These are phyloP conservation scores for Aeschynomene evenia DNA, from an alignment of 306 rosid species.

Conservation along the genomic window DNA sequence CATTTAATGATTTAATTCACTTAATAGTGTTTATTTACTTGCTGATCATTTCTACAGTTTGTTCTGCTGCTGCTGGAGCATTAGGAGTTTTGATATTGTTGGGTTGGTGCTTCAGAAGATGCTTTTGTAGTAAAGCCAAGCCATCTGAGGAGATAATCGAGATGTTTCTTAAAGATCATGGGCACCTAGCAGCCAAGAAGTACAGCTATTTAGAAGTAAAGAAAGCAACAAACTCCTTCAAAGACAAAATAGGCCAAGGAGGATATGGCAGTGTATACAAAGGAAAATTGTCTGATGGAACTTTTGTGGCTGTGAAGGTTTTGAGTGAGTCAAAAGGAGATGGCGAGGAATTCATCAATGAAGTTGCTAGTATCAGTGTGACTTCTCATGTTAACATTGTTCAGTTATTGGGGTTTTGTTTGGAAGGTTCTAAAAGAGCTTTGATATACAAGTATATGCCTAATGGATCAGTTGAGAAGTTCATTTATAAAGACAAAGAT, in stretches of 20 bases:
- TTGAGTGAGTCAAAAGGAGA: slow-evolving; percentile 25
- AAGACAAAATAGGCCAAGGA: slow-evolving; percentile 42
- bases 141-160: slow-evolving; percentile 34
- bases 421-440: slow-evolving; percentile 27
- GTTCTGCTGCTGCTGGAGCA: slow-evolving; percentile 5
- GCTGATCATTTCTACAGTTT: not conserved
- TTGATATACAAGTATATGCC: slow-evolving; percentile 21
- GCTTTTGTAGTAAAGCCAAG: slow-evolving; percentile 7
- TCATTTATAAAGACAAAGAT: slow-evolving; percentile 14
- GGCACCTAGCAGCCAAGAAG: slow-evolving; percentile 37
- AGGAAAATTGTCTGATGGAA: slow-evolving; percentile 35
- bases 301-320: slow-evolving; percentile 41
- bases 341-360: slow-evolving; percentile 46
- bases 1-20: too few species aligned
- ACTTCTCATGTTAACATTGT: slow-evolving; percentile 36
- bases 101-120: slow-evolving; percentile 6
- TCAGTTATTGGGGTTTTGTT: slow-evolving; percentile 13
- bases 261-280: slow-evolving; percentile 47
- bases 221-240: slow-evolving; percentile 43
- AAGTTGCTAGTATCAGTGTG: slow-evolving; percentile 39
- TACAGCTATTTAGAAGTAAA: slow-evolving; percentile 38
- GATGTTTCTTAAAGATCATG: slow-evolving; percentile 34
- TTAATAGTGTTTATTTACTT: too few species aligned
- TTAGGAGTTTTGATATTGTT: not conserved
- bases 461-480: slow-evolving; percentile 33